These are phyloP conservation scores for Coemansia sp. DNA, from an alignment of 192 early-diverging fungal genomes.

Conservation along the genomic window DNA sequence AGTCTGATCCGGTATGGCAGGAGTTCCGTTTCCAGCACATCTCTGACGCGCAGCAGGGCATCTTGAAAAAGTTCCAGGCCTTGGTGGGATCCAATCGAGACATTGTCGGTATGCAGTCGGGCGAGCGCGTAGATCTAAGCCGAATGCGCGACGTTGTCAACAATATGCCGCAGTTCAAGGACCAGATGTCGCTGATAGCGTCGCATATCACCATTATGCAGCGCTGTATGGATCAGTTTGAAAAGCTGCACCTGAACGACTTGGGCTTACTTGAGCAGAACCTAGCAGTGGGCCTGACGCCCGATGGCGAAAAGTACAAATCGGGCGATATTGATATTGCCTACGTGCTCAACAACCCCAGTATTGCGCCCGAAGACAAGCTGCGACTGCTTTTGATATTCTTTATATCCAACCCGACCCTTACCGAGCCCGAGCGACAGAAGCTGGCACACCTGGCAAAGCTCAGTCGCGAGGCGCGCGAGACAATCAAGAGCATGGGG, in stretches of 20 bases:
- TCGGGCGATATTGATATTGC: slow-evolving; percentile 51
- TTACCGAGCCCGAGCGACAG: slow-evolving; percentile 44
- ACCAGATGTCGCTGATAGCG: slow-evolving; percentile 46
- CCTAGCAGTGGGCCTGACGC: slow-evolving; percentile 50
- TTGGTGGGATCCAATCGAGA: slow-evolving; percentile 47
- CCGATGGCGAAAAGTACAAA: slow-evolving; percentile 51
- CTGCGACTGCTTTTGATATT: slow-evolving; percentile 43
- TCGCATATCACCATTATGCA: slow-evolving; percentile 57
- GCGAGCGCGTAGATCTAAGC: slow-evolving; percentile 34
- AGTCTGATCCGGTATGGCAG: slow-evolving; percentile 55
- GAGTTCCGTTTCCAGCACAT: slow-evolving; percentile 58
- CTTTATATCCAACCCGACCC: slow-evolving; percentile 46
- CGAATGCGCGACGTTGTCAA: slow-evolving; percentile 51
- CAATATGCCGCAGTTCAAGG: slow-evolving; percentile 54
- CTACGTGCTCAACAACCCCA: slow-evolving; percentile 45
- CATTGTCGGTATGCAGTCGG: slow-evolving; percentile 42
- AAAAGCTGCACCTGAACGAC: slow-evolving; percentile 41
- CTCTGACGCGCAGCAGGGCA: slow-evolving; percentile 52
- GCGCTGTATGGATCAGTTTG: slow-evolving; percentile 56
- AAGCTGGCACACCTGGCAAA: slow-evolving; percentile 51
- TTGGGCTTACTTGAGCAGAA: slow-evolving; percentile 58
- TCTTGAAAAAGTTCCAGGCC: slow-evolving; percentile 45
- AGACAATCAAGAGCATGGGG: slow-evolving; percentile 51
- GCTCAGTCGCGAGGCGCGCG: slow-evolving; percentile 44
- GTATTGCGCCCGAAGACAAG: slow-evolving; percentile 49